These are phyloP conservation scores for Echinochloa phyllopogon DNA, from an alignment of 176 grass and related monocot genomes.

Conservation along the genomic window DNA sequence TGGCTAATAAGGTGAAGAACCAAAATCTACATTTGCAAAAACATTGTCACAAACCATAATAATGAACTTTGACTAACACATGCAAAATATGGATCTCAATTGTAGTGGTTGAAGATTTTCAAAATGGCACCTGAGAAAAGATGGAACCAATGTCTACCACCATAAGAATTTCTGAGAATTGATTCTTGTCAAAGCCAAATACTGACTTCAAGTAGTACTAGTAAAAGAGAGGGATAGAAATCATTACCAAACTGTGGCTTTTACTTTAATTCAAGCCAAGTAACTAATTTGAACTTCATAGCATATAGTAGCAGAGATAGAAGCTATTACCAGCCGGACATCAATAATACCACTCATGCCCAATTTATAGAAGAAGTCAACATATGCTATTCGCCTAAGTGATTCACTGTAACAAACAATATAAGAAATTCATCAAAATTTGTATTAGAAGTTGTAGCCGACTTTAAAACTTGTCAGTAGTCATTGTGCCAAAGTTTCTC, in stretches of 20 bases:
- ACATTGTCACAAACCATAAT: neutral
- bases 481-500: neutral
- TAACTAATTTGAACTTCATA: conserved; percentile 7
- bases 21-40: conserved; percentile 56
- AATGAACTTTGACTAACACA: neutral
- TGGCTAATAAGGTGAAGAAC: conserved; percentile 68
- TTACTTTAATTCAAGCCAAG: neutral
- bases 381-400: conserved; percentile 58
- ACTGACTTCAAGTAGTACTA: conserved; percentile 87
- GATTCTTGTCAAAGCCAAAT: conserved; percentile 90
- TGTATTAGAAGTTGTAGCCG: neutral
- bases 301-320: neutral
- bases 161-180: conserved; percentile 93
- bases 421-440: neutral
- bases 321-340: conserved; percentile 62
- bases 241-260: neutral
- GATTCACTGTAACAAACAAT: conserved; percentile 52
- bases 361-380: conserved; percentile 84
- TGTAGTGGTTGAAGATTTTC: neutral
- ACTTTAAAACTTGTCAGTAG: neutral
- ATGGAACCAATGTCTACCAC: conserved; percentile 80
- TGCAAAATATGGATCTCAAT: neutral
- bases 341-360: conserved; percentile 79
- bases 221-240: conserved; percentile 9
- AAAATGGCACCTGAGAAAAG: conserved; percentile 72